A percentile compares a stretch with the other conserved stretches of the same genome.
These are phyloP conservation scores for Arabidopsis arenosa DNA, from an alignment of 345 rosid species.

Conservation along the genomic window DNA sequence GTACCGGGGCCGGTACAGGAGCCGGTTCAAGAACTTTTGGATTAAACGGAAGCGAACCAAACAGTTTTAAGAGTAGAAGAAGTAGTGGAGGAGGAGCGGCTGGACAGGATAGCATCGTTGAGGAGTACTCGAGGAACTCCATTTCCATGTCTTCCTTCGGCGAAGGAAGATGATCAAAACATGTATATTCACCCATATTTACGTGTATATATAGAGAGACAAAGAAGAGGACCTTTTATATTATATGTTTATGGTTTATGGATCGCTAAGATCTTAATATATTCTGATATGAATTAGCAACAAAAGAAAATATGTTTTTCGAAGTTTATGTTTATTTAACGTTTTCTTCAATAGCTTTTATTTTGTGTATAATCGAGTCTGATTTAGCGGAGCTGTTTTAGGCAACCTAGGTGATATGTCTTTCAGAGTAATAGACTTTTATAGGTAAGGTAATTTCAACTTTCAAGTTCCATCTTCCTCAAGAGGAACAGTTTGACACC, in stretches of 20 bases:
- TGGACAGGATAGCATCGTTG: slow-evolving; percentile 56
- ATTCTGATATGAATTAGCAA: background rate
- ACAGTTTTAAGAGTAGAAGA: slow-evolving; percentile 36
- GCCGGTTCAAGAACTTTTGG: slow-evolving; percentile 44
- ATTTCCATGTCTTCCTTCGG: slow-evolving; percentile 78
- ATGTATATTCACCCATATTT: slow-evolving; percentile 16
- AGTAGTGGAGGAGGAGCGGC: slow-evolving; percentile 43
- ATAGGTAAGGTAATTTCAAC: slow-evolving; percentile 6
- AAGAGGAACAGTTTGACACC: slow-evolving; percentile 3
- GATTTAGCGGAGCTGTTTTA: slow-evolving; percentile 9
- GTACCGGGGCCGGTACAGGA: slow-evolving; percentile 48
- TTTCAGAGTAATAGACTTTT: slow-evolving; percentile 1
- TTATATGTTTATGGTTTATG: slow-evolving; percentile 9
- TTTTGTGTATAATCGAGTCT: background rate
- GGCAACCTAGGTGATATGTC: background rate
- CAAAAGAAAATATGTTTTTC: background rate
- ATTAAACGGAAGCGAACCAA: slow-evolving; percentile 45
- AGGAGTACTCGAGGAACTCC: slow-evolving; percentile 84
- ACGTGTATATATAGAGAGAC: background rate
- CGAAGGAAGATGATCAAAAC: slow-evolving; percentile 68
- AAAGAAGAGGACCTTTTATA: background rate
- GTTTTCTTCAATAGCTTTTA: background rate
- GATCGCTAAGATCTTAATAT: background rate
- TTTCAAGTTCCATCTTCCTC: slow-evolving; percentile 2
- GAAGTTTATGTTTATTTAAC: background rate